These are phyloP conservation scores for Ogataea parapolymorpha DNA, from an alignment of 805 yeast genomes.

Conservation along the genomic window DNA sequence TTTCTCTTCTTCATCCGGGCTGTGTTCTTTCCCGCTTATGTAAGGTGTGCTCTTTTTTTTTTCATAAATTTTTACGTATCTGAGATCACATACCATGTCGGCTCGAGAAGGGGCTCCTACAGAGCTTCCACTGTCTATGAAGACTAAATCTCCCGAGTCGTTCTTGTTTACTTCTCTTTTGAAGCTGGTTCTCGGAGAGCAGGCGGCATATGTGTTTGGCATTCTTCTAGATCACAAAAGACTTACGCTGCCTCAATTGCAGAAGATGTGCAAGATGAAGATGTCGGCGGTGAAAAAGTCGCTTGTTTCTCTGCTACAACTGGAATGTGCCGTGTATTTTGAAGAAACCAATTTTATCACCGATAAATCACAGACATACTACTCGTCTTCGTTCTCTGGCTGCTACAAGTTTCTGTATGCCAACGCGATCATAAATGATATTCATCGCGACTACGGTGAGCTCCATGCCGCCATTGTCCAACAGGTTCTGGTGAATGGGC, in stretches of 20 bases:
- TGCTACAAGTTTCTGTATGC: conserved; percentile 62
- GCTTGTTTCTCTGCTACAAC: conserved; percentile 73
- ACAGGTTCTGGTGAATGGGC: conserved; percentile 68
- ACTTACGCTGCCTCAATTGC: conserved; percentile 52
- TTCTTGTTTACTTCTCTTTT: conserved; percentile 53
- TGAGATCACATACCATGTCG: conserved; percentile 3
- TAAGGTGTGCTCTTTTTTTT: not conserved
- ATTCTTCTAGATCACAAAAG: conserved; percentile 67
- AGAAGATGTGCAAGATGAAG: conserved; percentile 45
- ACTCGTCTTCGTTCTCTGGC: conserved; percentile 64
- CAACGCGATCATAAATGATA: conserved; percentile 65
- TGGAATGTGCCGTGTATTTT: conserved; percentile 62
- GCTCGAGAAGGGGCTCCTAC: conserved; percentile 16
- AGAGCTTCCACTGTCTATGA: conserved; percentile 33
- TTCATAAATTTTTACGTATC: conserved; percentile 1
- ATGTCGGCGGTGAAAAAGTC: conserved; percentile 54
- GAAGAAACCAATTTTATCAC: conserved; percentile 45
- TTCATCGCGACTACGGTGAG: conserved; percentile 43
- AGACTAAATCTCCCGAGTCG: conserved; percentile 61
- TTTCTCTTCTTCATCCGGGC: not conserved
- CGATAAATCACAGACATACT: conserved; percentile 34
- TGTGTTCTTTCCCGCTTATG: not conserved
- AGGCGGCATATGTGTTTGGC: conserved; percentile 62
- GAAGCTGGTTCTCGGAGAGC: conserved; percentile 62
- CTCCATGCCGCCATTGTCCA: conserved; percentile 58